A percentile compares a stretch with the other conserved stretches of the same genome.
Conservation (phyloP, 2,329 filamentous ascomycete genomes). For the Metarhizium rileyi region DNA sequence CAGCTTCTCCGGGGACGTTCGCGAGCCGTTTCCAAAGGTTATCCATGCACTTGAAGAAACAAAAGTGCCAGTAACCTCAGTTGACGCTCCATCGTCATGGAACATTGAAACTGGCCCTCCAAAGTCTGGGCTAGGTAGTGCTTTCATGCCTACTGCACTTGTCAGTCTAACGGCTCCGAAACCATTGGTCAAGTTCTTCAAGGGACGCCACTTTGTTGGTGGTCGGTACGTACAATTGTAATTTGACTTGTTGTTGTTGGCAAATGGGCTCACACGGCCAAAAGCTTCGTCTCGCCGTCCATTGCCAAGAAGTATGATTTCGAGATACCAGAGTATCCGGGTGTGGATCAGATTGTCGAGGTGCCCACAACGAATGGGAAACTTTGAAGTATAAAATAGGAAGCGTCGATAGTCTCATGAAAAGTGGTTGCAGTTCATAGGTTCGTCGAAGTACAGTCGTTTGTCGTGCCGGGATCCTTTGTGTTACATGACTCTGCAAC, state of each 20-base stretch:
- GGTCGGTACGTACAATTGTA: conserved; percentile 49
- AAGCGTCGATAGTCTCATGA: not conserved
- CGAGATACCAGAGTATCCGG: conserved; percentile 72
- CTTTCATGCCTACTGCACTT: conserved; percentile 69
- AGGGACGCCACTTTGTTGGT: conserved; percentile 82
- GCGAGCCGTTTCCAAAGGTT: conserved; percentile 81
- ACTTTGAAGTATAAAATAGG: conserved; percentile 30
- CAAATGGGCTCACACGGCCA: conserved; percentile 9
- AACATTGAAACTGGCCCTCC: conserved; percentile 83
- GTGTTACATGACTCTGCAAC: conserved; percentile 43
- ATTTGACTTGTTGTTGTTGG: not conserved
- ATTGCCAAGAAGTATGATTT: conserved; percentile 82
- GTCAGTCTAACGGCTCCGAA: conserved; percentile 92
- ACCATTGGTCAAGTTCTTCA: conserved; percentile 74
- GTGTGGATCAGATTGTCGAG: conserved; percentile 84
- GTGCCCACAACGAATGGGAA: conserved; percentile 43
- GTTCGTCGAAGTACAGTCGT: conserved; percentile 1
- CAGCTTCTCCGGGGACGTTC: conserved; percentile 82
- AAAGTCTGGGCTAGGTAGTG: conserved; percentile 62
- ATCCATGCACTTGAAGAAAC: conserved; percentile 69
- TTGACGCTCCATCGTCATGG: conserved; percentile 93
- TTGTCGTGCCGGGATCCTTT: not conserved
- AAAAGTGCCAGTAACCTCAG: conserved; percentile 68
- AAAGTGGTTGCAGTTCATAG: not conserved
- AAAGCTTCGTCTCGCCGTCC: conserved; percentile 65